Conservation (phyloP, 768 basidiomycete species). For the Antrodiella citrinella region DNA sequence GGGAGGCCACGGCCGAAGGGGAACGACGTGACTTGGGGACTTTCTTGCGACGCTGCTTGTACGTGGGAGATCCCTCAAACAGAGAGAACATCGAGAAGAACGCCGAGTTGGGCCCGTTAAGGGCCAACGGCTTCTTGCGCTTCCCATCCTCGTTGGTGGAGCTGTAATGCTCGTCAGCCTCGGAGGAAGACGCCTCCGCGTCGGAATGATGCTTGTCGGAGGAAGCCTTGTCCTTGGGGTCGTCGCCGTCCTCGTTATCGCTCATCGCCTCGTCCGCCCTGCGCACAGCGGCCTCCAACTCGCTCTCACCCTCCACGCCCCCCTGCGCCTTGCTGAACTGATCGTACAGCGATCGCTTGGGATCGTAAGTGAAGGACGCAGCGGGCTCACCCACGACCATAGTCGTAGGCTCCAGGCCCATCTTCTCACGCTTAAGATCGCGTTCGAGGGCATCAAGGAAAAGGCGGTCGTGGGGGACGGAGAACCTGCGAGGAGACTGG, state of each 20-base stretch:
- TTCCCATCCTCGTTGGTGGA: conserved; percentile 7
- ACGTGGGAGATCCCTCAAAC: conserved; percentile 77
- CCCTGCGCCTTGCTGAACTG: conserved; percentile 58
- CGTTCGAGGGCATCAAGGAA: conserved; percentile 96
- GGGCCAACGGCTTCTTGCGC: conserved; percentile 10
- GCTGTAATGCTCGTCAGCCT: conserved; percentile 15
- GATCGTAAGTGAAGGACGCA: conserved; percentile 81
- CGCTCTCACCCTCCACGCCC: conserved; percentile 27
- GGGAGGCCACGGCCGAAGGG: conserved; percentile 13
- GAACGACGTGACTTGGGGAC: conserved; percentile 34
- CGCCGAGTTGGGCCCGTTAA: conserved; percentile 24
- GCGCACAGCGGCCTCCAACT: conserved; percentile 25
- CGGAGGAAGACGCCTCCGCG: conserved; percentile 15
- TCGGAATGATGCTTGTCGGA: conserved; percentile 13
- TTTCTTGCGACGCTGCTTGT: conserved; percentile 86
- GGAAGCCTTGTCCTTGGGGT: conserved; percentile 9
- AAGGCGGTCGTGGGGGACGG: conserved; percentile 92
- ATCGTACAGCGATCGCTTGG: conserved; percentile 78
- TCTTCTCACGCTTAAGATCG: conserved; percentile 92
- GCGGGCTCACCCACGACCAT: conserved; percentile 73
- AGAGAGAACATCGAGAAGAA: conserved; percentile 66
- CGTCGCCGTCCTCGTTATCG: conserved; percentile 12
- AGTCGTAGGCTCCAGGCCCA: conserved; percentile 82
- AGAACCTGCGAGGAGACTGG: conserved; percentile 60
- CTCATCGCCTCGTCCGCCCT: conserved; percentile 21